Percentiles rank a stretch among this genome's conserved stretches.
Evolutionary conservation across 2,329 filamentous ascomycete species (phyloP).

Genomic region (Penicillium sp.): DNA sequence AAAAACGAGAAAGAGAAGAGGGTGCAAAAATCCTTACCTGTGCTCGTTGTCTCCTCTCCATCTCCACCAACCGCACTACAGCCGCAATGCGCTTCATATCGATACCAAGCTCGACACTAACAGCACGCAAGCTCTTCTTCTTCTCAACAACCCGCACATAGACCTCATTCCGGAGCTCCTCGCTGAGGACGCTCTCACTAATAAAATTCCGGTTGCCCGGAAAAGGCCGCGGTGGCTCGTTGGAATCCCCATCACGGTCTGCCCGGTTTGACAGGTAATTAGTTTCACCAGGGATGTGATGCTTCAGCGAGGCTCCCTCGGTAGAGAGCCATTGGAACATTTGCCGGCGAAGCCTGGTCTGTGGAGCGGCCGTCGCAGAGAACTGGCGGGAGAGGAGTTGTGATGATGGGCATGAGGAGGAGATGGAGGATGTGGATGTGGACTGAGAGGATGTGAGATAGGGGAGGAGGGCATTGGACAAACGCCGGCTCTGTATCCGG

Average conservation of each 20-base stretch:
- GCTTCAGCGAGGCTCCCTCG: constrained; percentile 34
- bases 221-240: constrained; percentile 60
- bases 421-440: constrained; percentile 22
- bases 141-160: constrained; percentile 67
- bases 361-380: constrained; percentile 34
- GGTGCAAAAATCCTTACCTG: constrained; percentile 63
- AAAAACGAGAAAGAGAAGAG: constrained; percentile 1
- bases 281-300: constrained; percentile 33
- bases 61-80: constrained; percentile 79
- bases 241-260: constrained; percentile 8
- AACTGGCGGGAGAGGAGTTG: constrained; percentile 32
- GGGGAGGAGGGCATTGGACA: constrained; percentile 37
- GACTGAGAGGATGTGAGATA: constrained; percentile 34
- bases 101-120: constrained; percentile 75
- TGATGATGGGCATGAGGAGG: constrained; percentile 21
- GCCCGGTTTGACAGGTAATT: constrained; percentile 32
- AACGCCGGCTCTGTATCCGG: constrained; percentile 39
- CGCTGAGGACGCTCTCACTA: constrained; percentile 72
- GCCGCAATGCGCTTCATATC: constrained; percentile 84
- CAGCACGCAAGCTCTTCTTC: constrained; percentile 70
- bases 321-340: constrained; percentile 62
- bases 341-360: constrained; percentile 54
- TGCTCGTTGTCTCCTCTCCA: constrained; percentile 75
- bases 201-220: constrained; percentile 71
- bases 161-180: constrained; percentile 71